Base-by-base conservation (phyloP, 345 rosid genomes). In the Triadica sebifera region DNA sequence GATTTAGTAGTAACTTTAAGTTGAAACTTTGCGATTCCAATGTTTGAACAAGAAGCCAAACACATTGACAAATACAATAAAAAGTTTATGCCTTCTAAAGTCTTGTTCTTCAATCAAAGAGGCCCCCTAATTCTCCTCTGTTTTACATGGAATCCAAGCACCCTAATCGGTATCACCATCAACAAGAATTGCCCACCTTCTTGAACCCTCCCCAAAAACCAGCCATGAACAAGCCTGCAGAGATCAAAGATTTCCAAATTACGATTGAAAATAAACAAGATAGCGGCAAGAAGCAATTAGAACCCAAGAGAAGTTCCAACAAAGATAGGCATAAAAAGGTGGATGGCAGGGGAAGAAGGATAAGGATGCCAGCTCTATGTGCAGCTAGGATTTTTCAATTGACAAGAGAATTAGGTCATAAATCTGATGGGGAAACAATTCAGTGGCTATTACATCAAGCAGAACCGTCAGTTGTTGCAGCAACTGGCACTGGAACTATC, bases 401-500 rank as follows among this genome's bases (percentile, higher is more conserved):
- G 81, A 92, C 98, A 34, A 88, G 94, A 71, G 98, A 94, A 84
- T 85, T 94, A 85, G 98, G 94, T 77, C 94, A 94, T 75, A 94
- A 94, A 86, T 94, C 98, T 2, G 98, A 94, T 75, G 98, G 98
- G 10, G 97, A 94, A 77, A 94, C 98, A 43, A 94, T 94, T 49
- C 97, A 92, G 82, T 94, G 98, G 98, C 78, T 94, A 29, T 84
- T 94, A 51, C 97, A 94, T 53, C 98, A 94, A 76, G 91, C 98
- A 2, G 97, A 94, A 69, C 93, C 96, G 5, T 94, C 98, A 0
- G 92, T 94, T 55, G 87, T 94, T 50, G 94, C 97, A 25, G 92
- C 93, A 45, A 94, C 98, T 0, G 98, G 97, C 29, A 87, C 88
- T 38, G 98, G 98, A 41, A 92, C 98, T 8, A 84, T 94, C 22